Evolutionary conservation across 1,284 basidiomycete genomes (phyloP).

Genomic region (Serendipita sp.): DNA sequence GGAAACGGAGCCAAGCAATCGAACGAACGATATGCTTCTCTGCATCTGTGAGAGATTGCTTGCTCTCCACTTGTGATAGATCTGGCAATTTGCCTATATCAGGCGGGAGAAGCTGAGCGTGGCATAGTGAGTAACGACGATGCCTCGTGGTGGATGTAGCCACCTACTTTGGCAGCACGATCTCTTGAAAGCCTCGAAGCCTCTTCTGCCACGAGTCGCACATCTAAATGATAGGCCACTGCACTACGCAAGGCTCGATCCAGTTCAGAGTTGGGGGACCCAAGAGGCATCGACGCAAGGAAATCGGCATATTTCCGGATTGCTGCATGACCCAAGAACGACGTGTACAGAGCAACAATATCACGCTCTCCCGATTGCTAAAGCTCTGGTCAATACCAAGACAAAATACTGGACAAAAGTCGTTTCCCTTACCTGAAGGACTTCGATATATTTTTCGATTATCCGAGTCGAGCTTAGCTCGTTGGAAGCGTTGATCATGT

Average conservation of each 20-base stretch:
- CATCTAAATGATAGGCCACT: constrained; percentile 71
- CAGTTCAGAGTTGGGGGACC: constrained; percentile 52
- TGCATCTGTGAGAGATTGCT: constrained; percentile 28
- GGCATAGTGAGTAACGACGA: constrained; percentile 2
- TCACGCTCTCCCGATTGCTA: constrained; percentile 67
- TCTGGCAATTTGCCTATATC: constrained; percentile 48
- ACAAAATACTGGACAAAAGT: not conserved
- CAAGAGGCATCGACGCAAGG: constrained; percentile 68
- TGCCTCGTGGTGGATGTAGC: constrained; percentile 8
- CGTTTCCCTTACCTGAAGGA: constrained; percentile 52
- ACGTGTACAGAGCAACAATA: constrained; percentile 88
- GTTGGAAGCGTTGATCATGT: constrained; percentile 62
- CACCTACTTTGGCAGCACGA: constrained; percentile 49
- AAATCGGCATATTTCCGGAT: constrained; percentile 87
- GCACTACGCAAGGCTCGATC: constrained; percentile 64
- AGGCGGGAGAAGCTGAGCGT: constrained; percentile 26
- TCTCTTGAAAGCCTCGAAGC: constrained; percentile 73
- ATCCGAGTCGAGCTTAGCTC: constrained; percentile 69
- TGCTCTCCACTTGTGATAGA: constrained; percentile 19
- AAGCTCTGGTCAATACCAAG: not conserved
- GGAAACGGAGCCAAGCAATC: constrained; percentile 87
- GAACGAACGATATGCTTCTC: constrained; percentile 69
- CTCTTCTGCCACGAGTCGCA: constrained; percentile 64
- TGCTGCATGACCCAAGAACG: constrained; percentile 81
- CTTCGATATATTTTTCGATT: constrained; percentile 76